Evolutionary conservation across 805 yeast genomes (phyloP), one percentile per base, ranked within the genome.

Genomic region (Nakazawaea populi): DNA sequence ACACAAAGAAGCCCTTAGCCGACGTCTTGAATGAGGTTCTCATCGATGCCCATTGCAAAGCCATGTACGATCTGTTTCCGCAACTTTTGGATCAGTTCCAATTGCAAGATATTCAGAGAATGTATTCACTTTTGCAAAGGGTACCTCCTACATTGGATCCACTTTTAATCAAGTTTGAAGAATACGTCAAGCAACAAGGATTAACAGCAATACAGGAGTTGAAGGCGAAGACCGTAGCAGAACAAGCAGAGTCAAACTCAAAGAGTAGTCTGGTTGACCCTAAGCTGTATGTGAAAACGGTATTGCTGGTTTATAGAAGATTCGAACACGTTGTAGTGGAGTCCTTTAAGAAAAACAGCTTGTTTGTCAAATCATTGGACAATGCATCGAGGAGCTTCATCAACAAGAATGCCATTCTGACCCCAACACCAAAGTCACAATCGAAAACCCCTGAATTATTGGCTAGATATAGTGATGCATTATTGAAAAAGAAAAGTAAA

Each of bases 381-480:
- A 81, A 79, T 57, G 97, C 97, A 1, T 92, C 96, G 59, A 82
- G 87, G 53, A 74, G 79, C 37, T 91, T 86, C 60, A 89, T 95
- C 60, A 94, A 94, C 68, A 75, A 73, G 50, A 94, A 95, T 61
- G 73, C 80, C 14, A 83, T 90, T 64, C 96, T 97, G 31, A 77
- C 83, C 7, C 83, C 87, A 28, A 74, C 75, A 3, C 72, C 81
- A 12, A 77, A 78, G 57, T 70, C 80, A 0, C 64, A 68, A 42
- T 87, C 96, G n/a, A 84, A 78, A 61, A 90, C 98, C 0, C 96
- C 98, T 0, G 98, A 95, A 59, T 75, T 88, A 58, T 75, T 95
- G 59, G 97, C 98, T 5, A 83, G 83, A 63, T 94, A 89, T 65
- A 81, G 91, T 50, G 99, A 94, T 70, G 79, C 83, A 44, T 74